These are phyloP conservation scores for Neurospora sp. DNA, from an alignment of 495 filamentous ascomycete species.

Conservation along the genomic window DNA sequence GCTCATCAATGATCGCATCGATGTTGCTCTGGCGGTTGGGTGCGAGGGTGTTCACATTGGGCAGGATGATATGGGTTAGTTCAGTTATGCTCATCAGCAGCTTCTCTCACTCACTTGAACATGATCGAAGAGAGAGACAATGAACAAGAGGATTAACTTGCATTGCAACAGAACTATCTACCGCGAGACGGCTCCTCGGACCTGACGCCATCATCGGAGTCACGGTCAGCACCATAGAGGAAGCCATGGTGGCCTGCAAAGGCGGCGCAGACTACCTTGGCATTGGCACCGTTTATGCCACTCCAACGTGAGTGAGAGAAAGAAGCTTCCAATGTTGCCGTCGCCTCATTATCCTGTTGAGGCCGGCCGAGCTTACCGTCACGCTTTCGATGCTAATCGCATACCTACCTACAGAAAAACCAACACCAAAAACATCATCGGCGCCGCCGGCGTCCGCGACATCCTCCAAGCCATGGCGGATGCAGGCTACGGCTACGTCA, in stretches of 20 bases:
- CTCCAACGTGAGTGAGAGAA: slow-evolving; percentile 51
- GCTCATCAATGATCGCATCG: slow-evolving; percentile 91
- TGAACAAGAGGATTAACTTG: not conserved
- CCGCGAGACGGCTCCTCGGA: slow-evolving; percentile 65
- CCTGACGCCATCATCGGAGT: slow-evolving; percentile 57
- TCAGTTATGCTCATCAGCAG: not conserved
- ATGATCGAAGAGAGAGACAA: not conserved
- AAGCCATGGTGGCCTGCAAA: slow-evolving; percentile 55
- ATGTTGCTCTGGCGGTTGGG: slow-evolving; percentile 76
- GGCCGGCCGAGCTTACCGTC: not conserved
- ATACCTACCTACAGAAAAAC: slow-evolving; percentile 47
- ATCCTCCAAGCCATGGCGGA: slow-evolving; percentile 53
- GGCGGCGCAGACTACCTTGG: slow-evolving; percentile 82
- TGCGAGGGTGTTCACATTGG: slow-evolving; percentile 91
- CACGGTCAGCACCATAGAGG: slow-evolving; percentile 55
- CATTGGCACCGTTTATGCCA: slow-evolving; percentile 79
- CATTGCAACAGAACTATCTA: slow-evolving; percentile 39
- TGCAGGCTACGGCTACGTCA: slow-evolving; percentile 17
- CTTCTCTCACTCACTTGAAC: not conserved
- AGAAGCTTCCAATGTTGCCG: not conserved
- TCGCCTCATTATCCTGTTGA: not conserved
- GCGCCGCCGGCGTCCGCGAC: slow-evolving; percentile 61
- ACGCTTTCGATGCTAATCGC: not conserved
- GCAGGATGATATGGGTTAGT: slow-evolving; percentile 82
- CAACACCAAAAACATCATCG: slow-evolving; percentile 76